These are phyloP conservation scores for Suhomyces tanzawaensis DNA, from an alignment of 805 yeast species.

Conservation along the genomic window DNA sequence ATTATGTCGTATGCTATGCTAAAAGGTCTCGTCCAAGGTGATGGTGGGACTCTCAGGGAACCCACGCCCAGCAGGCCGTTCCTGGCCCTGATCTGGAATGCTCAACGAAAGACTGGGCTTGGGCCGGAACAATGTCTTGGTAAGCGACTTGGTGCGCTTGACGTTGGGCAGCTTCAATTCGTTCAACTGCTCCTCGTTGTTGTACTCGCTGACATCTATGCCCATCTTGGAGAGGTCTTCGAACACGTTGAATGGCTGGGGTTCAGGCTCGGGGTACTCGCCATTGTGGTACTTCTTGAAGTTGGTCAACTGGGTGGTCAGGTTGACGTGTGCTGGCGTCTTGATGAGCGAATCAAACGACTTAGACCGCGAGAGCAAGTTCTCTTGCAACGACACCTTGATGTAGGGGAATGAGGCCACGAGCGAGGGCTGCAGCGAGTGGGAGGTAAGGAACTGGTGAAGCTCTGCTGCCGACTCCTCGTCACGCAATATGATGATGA, in stretches of 20 bases:
- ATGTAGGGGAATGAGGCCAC: slow-evolving; percentile 14
- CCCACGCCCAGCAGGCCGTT: background rate
- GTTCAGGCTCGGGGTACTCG: slow-evolving; percentile 36
- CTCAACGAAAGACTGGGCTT: slow-evolving; percentile 18
- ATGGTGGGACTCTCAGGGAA: slow-evolving; percentile 33
- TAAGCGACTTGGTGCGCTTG: slow-evolving; percentile 25
- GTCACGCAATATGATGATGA: slow-evolving; percentile 36
- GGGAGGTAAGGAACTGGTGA: slow-evolving; percentile 17
- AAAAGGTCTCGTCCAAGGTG: slow-evolving; percentile 34
- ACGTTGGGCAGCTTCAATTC: slow-evolving; percentile 15
- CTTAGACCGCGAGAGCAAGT: slow-evolving; percentile 33
- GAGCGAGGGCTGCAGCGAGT: slow-evolving; percentile 6
- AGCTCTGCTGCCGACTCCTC: slow-evolving; percentile 27
- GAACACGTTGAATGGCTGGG: slow-evolving; percentile 28
- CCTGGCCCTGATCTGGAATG: slow-evolving; percentile 6
- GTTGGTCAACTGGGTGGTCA: slow-evolving; percentile 20
- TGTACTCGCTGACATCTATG: slow-evolving; percentile 25
- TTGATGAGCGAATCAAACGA: slow-evolving; percentile 19
- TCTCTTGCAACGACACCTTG: slow-evolving; percentile 37
- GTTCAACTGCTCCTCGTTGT: slow-evolving; percentile 20
- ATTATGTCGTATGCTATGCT: background rate
- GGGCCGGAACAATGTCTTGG: slow-evolving; percentile 39
- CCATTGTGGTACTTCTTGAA: slow-evolving; percentile 22
- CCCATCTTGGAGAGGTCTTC: slow-evolving; percentile 31
- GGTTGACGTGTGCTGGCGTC: slow-evolving; percentile 19